Evolutionary conservation across 306 rosid species (phyloP).

Genomic region (Prunus armeniaca): DNA sequence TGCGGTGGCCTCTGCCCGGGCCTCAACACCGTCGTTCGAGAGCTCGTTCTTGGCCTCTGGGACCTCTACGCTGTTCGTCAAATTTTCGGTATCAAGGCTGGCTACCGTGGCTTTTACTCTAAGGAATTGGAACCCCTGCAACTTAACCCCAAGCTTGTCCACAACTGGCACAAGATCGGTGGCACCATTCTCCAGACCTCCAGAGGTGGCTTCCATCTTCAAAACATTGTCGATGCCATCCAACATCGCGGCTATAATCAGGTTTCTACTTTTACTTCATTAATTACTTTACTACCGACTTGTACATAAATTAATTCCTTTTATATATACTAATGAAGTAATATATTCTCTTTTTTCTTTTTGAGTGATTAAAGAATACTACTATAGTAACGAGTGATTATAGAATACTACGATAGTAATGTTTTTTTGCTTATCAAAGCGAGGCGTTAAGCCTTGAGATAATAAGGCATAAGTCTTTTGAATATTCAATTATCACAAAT

Average conservation of each 20-base stretch:
- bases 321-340: too few species aligned
- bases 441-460: too few species aligned
- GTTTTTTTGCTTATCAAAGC: too few species aligned
- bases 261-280: constrained; percentile 30
- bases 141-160: constrained; percentile 42
- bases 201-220: constrained; percentile 77
- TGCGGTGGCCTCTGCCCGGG: constrained; percentile 81
- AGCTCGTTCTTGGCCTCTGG: constrained; percentile 67
- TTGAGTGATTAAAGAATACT: too few species aligned
- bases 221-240: constrained; percentile 59
- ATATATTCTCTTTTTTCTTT: too few species aligned
- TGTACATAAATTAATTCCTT: too few species aligned
- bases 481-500: too few species aligned
- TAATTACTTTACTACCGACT: too few species aligned
- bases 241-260: constrained; percentile 56
- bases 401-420: too few species aligned
- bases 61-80: constrained; percentile 69
- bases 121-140: constrained; percentile 23
- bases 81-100: constrained; percentile 63
- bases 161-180: constrained; percentile 60
- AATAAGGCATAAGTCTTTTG: too few species aligned
- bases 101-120: constrained; percentile 76
- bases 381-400: too few species aligned
- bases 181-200: constrained; percentile 77
- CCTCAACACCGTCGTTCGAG: constrained; percentile 75